Base-by-base conservation (phyloP, 2,329 filamentous ascomycete genomes). In the Aspergillus arachidicola region DNA sequence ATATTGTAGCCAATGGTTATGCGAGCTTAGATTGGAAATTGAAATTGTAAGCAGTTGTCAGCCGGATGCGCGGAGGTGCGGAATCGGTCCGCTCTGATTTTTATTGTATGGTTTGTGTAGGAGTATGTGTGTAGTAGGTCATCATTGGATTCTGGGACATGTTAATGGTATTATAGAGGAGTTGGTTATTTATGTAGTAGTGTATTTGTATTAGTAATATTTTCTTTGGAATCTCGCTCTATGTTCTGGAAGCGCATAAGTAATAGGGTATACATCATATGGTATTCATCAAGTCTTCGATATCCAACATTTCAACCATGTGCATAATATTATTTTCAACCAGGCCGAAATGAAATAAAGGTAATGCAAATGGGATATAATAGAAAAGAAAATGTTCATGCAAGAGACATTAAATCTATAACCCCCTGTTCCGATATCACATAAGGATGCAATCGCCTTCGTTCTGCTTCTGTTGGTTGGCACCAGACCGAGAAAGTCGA, bases 391-490 rank as follows among this genome's bases (percentile, higher is more conserved):
- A 54, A 50, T 30, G 21, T 36, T 41, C 45, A 32, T 26, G 14
- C 30, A 38, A n/a, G 36, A 62, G 55, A 62, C 57, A 50, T 62
- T 38, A 28, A 41, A 50, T 62, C 51, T 26, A 56, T 38, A 55
- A 34, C 1, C n/a, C 12, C 10, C 32, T 11, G 26, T 36, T 38
- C 51, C 12, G 30, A 30, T 30, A 64, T 84, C 80, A 76, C 73
- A 75, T 76, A 23, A 76, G 36, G 59, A 85, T 81, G 78, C 94
- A 98, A 67, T 97, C 93, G 58, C 92, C 93, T 69, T 97, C 93
- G 72, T 94, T 91, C 75, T 94, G 90, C 76, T 94, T 92, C 75
- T 94, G 90, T 75, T 89, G 91, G 73, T 90, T 90, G 60, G 92
- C 88, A 67, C 93, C 91, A 68, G 90, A 94, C 62, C 94, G 86